Evolutionary conservation across 1,284 basidiomycete species (phyloP), one percentile per base, ranked within the genome.

Genomic region (Paramarasmius palmivorus): DNA sequence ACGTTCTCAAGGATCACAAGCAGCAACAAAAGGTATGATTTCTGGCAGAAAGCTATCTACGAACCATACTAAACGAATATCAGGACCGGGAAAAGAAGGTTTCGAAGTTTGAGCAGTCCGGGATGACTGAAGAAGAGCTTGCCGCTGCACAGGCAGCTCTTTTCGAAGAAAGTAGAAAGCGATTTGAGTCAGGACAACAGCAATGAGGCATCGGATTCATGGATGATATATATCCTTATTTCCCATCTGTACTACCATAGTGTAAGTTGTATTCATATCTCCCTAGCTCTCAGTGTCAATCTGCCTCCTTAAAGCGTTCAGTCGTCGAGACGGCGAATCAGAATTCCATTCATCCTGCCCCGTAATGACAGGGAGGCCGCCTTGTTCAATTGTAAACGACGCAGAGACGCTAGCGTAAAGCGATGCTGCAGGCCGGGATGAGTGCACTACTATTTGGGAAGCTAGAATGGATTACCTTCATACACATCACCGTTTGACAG

Each of bases 1-100:
- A 90, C 62, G 95, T 98, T 22, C 75, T 97, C 53, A 87, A 93
- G 65, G 95, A 98, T 64, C 95, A 98, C 69, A 98, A 98, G 67
- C 92, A 95, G 66, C 90, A 93, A 59, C 90, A 92, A 68, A 98
- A 95, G 83, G 93, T 88, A 53, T 56, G 75, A 69, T 60, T 57
- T 54, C 61, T 52, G 59, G 61, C 53, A 19, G n/a, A n/a, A n/a
- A n/a, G n/a, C n/a, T n/a, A n/a, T n/a, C 49, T 47, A 37, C 41
- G 39, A 36, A 41, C 39, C 37, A 25, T 29, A 49, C 50, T 41
- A 57, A 9, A 7, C 15, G 29, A 17, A n/a, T 53, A 56, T 29
- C 32, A 89, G 88, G 89, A 93, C 67, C 83, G 92, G 64, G 88
- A 94, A 73, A 90, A 88, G 81, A 93, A 93, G 68, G 86, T 90